Percentiles rank a stretch among this genome's conserved stretches.
Evolutionary conservation across 148 eudicot species (phyloP).

Genomic region (Fagopyrum tataricum): DNA sequence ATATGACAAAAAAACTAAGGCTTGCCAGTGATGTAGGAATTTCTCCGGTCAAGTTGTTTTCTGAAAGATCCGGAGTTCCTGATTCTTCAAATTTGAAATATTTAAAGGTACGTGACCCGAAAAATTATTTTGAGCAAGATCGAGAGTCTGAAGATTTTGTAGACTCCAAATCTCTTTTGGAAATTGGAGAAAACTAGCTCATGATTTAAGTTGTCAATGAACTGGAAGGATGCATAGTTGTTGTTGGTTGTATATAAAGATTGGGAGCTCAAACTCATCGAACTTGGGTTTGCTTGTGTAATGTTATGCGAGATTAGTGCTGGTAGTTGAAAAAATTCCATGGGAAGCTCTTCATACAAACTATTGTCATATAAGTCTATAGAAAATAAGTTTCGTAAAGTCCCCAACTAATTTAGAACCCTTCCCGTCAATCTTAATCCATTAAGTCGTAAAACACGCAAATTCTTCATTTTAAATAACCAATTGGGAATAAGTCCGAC

Average conservation of each 20-base stretch:
- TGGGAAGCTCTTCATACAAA: background rate
- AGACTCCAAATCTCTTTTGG: background rate
- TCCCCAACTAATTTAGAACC: background rate
- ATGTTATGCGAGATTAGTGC: background rate
- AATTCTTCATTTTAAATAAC: slow-evolving; percentile 46
- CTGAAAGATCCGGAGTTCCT: background rate
- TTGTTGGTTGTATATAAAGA: too few species aligned
- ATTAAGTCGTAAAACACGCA: slow-evolving; percentile 55
- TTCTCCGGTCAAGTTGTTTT: background rate
- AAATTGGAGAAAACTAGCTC: background rate
- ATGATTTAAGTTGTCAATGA: background rate
- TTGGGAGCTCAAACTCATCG: background rate
- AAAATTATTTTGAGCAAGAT: background rate
- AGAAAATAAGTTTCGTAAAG: background rate
- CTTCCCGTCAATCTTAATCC: slow-evolving; percentile 48
- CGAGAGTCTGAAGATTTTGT: background rate
- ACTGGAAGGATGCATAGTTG: too few species aligned
- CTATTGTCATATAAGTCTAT: background rate
- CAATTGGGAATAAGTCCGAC: background rate
- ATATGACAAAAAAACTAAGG: background rate
- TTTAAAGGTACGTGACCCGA: background rate
- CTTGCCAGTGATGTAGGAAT: background rate
- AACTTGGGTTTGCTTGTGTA: background rate
- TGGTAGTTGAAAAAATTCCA: background rate
- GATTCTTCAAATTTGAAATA: background rate